Evolutionary conservation across 768 basidiomycete genomes (phyloP), one percentile per base, ranked within the genome.

Genomic region (Mycena floridula): DNA sequence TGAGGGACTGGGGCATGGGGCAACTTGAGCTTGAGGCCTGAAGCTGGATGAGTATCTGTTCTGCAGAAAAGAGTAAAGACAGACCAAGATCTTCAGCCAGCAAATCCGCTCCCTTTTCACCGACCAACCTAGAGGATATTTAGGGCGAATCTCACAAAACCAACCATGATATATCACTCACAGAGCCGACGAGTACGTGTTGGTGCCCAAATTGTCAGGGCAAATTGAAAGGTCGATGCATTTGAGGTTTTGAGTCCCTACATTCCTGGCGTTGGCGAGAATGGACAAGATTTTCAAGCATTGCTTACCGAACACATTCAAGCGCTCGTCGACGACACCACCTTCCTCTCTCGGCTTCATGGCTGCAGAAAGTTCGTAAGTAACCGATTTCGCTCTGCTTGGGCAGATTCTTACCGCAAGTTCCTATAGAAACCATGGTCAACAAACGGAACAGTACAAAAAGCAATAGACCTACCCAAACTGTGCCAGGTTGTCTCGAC

Each of bases 401-500:
- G 37, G 16, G 15, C 20, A 24, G 38, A 22, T 30, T 44, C 63
- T 46, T 56, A 72, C 70, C 69, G 60, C 73, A 72, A 51, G 70
- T 72, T 36, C 69, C 68, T 68, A 32, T 12, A 21, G 37, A 24
- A 42, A 2, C 23, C 36, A 32, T 27, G 37, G 39, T 45, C 22
- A 44, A 35, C 30, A 18, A 32, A 8, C 9, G 21, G 6, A 24
- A 30, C 37, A 26, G 5, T 18, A 13, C 35, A 16, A 16, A 32
- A 40, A 22, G 15, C 28, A 18, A 15, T 23, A 43, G 43, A 59
- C 58, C 54, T 59, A 58, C 78, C 81, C 41, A 84, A 68, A 58
- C 77, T 80, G 69, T 85, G 83, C 83, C 83, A 85, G 45, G 82
- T 85, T 8, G 83, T 84, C 69, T 84, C 83, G 53, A 85, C 82